These are phyloP conservation scores for Suillus americanus DNA, from an alignment of 768 basidiomycete species.

Conservation along the genomic window DNA sequence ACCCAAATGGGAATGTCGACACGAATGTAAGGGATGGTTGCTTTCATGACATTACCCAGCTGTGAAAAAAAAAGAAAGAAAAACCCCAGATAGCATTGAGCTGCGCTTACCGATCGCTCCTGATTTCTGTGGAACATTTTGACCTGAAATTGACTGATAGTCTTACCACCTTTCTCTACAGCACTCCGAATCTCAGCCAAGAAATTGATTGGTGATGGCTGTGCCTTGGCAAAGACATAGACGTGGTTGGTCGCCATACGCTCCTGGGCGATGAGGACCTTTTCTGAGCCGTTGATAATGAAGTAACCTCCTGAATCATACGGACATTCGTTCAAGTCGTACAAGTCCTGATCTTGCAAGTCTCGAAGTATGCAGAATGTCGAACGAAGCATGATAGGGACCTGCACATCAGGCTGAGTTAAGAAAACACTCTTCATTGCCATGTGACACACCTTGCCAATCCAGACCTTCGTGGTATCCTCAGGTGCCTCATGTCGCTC, in stretches of 20 bases:
- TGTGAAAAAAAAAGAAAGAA: conserved; percentile 30
- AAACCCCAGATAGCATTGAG: background rate
- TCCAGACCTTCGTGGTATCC: conserved; percentile 85
- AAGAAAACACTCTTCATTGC: conserved; percentile 9
- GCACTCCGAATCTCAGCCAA: conserved; percentile 97
- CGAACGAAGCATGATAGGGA: conserved; percentile 97
- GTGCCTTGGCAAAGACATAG: conserved; percentile 97
- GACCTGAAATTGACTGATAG: conserved; percentile 95
- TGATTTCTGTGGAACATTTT: conserved; percentile 94
- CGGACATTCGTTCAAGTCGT: conserved; percentile 95
- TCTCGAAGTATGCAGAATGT: conserved; percentile 90
- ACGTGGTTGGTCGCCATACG: conserved; percentile 99
- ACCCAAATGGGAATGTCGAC: conserved; percentile 99
- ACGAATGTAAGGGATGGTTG: conserved; percentile 96
- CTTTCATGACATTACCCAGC: conserved; percentile 93
- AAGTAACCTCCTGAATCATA: conserved; percentile 99
- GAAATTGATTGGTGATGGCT: conserved; percentile 94
- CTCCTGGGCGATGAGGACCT: conserved; percentile 99
- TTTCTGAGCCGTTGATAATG: conserved; percentile 99
- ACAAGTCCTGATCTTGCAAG: conserved; percentile 76
- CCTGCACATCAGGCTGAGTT: conserved; percentile 44
- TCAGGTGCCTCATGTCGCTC: conserved; percentile 64
- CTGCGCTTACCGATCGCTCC: conserved; percentile 74
- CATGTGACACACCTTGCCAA: conserved; percentile 73
- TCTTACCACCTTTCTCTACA: conserved; percentile 97